Conservation (phyloP, 495 filamentous ascomycete genomes). For the Thermothielavioides terrestris region DNA sequence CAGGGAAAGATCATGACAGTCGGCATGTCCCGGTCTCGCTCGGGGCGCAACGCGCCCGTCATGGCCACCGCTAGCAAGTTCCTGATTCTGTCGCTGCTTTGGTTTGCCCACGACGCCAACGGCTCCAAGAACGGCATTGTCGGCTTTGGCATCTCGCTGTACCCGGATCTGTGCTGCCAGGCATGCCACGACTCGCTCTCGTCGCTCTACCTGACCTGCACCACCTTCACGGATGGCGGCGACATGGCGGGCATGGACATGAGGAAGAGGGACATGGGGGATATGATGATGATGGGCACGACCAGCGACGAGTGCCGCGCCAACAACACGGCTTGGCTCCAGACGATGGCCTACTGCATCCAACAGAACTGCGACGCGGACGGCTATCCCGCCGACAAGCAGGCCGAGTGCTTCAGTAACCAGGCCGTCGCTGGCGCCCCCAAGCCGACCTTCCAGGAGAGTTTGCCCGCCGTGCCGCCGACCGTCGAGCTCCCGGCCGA, state of each 20-base stretch:
- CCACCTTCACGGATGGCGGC: not conserved
- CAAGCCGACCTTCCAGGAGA: not conserved
- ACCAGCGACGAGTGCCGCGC: not conserved
- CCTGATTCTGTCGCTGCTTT: not conserved
- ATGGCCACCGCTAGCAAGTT: no score
- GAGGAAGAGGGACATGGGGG: no score
- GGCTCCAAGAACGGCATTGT: not conserved
- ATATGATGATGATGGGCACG: not conserved
- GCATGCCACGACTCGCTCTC: not conserved
- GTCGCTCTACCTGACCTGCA: not conserved
- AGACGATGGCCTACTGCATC: not conserved
- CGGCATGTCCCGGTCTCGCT: no score
- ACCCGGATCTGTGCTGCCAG: not conserved
- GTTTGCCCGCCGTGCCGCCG: not conserved
- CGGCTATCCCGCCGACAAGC: not conserved
- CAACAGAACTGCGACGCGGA: not conserved
- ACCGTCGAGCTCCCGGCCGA: not conserved
- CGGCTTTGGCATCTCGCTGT: not conserved
- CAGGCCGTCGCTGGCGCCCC: not conserved
- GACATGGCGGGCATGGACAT: not conserved
- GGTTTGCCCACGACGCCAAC: not conserved
- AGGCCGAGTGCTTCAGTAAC: not conserved
- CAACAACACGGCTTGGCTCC: not conserved
- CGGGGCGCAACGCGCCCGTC: no score
- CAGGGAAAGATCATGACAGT: no score